Evolutionary conservation across 2,329 filamentous ascomycete species (phyloP), one percentile per base, ranked within the genome.

Genomic region (Aureobasidium sp.): DNA sequence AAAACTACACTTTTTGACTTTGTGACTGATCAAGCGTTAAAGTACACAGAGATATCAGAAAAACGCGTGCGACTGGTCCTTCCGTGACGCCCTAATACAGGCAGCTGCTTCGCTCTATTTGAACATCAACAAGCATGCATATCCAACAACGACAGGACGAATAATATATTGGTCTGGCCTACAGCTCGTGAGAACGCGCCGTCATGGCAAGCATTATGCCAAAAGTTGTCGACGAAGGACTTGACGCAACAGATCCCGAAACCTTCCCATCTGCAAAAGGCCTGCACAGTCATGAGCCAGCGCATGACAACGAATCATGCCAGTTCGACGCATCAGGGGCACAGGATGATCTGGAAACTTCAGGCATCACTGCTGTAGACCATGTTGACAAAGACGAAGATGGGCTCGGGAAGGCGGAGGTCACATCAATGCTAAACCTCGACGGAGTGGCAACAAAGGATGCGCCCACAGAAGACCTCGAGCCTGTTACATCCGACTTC

Each of bases 301-400:
- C 55, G 55, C 57, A 59, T 59, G 57, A 59, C 45, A 59, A 27
- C 42, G 57, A 59, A 50, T 8, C 29, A 39, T 42, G 29, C 13
- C 44, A 44, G 9, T 13, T 6, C 7, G 21, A 59, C 5, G 16
- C 21, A 29, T 37, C 25, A 34, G 54, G n/a, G 27, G 32, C 34
- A 44, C 21, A 48, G 16, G 54, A 48, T 48, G 30, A 10, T 15
- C 39, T 59, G 34, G n/a, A 59, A 5, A 25, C 21, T 13, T 34
- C 44, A 1, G 57, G 45, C 34, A 36, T 42, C 16, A 49, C 44
- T 41, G 27, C 45, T 10, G 3, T 50, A 16, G 36, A 59, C 34
- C 57, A 59, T 34, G 44, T 36, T 25, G 11, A 50, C 21, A 59
- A 30, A 16, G 57, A 59, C 9, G 16, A 42, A 8, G 5, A 29